Base-by-base conservation (phyloP, 2,329 filamentous ascomycete genomes). In the Aspergillus japonicus region DNA sequence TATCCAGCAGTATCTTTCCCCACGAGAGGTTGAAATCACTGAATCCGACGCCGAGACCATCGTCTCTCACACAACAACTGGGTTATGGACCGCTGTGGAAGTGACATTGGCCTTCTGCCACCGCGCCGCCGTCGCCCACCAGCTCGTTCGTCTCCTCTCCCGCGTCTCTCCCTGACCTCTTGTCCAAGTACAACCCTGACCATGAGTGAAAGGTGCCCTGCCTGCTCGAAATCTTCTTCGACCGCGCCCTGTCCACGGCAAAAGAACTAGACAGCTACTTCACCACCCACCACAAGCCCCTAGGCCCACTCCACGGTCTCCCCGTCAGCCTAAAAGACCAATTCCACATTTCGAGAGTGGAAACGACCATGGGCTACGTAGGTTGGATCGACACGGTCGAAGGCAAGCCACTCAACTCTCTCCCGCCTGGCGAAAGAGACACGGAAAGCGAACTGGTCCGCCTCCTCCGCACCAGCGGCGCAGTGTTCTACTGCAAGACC, bases 301-400 rank as follows among this genome's bases (percentile, higher is more conserved):
- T 83, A 1, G 87, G 87, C 0, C 85, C 86, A 2, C 77, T 89
- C 0, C 87, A 89, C 66, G 87, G 87, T 5, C 75, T 89, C 1
- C 86, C 86, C 2, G 73, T 88, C 31, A 86, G 78, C 51, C 63
- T 82, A 33, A 82, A 82, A 61, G 80, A 82, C 63, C 78, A 80
- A 59, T 80, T 82, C 59, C 77, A 80, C 51, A 70, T 81, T 5
- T 74, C 80, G 68, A 81, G 80, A 1, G 75, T 83, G 3, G 82
- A 85, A 60, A 84, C 63, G 71, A 86, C 75, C 69, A 88, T 88
- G 79, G 86, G 85, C 12, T 89, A 88, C 66, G 78, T 88, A 24
- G 85, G 86, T n/a, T 87, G 85, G 81, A 83, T 88, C n/a, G 83
- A 82, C 6, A 84, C 83, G 0, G 84, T 87, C 63, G 74, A 88